Evolutionary conservation across 1,139 yeast genomes (phyloP).

Genomic region (Yamadazyma atmosphaerica): DNA sequence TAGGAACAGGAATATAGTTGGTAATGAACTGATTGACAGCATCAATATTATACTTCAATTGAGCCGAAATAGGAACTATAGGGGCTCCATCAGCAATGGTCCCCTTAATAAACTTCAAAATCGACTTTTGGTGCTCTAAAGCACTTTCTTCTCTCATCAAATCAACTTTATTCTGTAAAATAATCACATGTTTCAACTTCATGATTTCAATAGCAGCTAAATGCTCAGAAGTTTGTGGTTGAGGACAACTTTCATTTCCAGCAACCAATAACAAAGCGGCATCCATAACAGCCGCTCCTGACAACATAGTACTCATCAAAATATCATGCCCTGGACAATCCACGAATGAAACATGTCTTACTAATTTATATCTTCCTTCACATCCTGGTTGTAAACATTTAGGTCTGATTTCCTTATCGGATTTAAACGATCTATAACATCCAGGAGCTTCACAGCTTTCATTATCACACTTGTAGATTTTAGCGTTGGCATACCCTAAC

Average conservation of each 20-base stretch:
- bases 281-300: conserved; percentile 99
- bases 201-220: conserved; percentile 99
- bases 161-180: conserved; percentile 97
- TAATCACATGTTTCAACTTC: conserved; percentile 96
- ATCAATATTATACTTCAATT: conserved; percentile 95
- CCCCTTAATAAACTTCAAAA: conserved; percentile 89
- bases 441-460: conserved; percentile 91
- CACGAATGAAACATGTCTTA: conserved; percentile 96
- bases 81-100: conserved; percentile 99
- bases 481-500: conserved; percentile 98
- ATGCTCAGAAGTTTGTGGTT: conserved; percentile 99
- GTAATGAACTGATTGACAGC: conserved; percentile 97
- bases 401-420: conserved; percentile 93
- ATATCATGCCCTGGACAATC: conserved; percentile 99
- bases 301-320: conserved; percentile 99
- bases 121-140: conserved; percentile 90
- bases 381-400: conserved; percentile 86
- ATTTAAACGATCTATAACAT: conserved; percentile 90
- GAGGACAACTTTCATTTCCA: conserved; percentile 99
- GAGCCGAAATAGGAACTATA: conserved; percentile 98
- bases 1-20: conserved; percentile 92
- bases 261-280: conserved; percentile 96
- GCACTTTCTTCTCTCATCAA: conserved; percentile 98
- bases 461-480: conserved; percentile 90
- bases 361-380: conserved; percentile 78